Evolutionary conservation across 495 filamentous ascomycete species (phyloP).

Genomic region (Lophiostoma macrostomum): DNA sequence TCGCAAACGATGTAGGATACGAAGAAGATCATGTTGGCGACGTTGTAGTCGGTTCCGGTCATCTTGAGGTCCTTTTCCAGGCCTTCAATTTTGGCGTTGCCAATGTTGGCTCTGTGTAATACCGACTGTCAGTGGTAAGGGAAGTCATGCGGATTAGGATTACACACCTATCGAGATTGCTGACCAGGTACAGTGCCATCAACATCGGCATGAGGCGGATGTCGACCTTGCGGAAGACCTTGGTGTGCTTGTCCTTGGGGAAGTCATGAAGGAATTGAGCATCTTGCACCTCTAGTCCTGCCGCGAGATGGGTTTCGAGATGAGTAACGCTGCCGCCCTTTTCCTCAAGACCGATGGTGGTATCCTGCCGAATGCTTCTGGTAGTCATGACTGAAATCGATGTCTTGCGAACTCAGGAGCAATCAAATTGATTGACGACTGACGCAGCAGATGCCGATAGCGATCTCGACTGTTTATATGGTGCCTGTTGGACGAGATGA

Average conservation of each 20-base stretch:
- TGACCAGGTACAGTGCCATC: slow-evolving; percentile 43
- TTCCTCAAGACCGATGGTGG: too few relatives aligned
- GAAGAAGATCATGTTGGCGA: slow-evolving; percentile 15
- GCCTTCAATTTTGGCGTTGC: slow-evolving; percentile 14
- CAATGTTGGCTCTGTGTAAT: slow-evolving; percentile 33
- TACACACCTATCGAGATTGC: slow-evolving; percentile 53
- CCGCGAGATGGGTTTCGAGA: not conserved
- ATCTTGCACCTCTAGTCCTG: not conserved
- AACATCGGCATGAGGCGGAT: slow-evolving; percentile 44
- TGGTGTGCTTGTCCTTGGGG: slow-evolving; percentile 6
- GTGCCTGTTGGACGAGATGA: too few relatives aligned
- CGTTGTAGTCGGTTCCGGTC: slow-evolving; percentile 13
- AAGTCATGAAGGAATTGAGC: not conserved
- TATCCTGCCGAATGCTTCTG: too few relatives aligned
- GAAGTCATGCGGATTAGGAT: too few relatives aligned
- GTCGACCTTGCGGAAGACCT: slow-evolving; percentile 32
- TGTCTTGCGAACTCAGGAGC: too few relatives aligned
- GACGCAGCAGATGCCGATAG: too few relatives aligned
- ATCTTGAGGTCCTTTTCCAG: slow-evolving; percentile 7
- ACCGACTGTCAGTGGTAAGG: too few relatives aligned
- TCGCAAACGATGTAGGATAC: too few relatives aligned
- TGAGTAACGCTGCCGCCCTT: too few relatives aligned
- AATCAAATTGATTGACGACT: too few relatives aligned
- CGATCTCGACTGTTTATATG: too few relatives aligned
- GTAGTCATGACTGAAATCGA: too few relatives aligned